Evolutionary conservation across 2,329 filamentous ascomycete genomes (phyloP), one percentile per base, ranked within the genome.

Genomic region (Aureobasidium namibiae): DNA sequence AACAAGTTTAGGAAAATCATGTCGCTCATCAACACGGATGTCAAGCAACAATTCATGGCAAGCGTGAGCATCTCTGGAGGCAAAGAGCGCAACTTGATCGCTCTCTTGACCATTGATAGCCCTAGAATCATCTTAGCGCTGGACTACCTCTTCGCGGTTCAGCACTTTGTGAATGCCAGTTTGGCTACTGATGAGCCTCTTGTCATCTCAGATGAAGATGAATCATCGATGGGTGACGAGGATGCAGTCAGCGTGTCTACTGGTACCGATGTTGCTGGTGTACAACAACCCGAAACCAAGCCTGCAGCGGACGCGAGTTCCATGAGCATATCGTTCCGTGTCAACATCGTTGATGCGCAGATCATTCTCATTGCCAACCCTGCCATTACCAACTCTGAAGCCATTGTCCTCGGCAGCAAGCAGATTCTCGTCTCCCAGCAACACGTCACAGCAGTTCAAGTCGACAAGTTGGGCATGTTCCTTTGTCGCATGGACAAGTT

Each of bases 1-100:
- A 99, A 96, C 77, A 96, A 95, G 70, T 99, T 95, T 80, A 85
- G 91, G 53, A 95, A 92, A 72, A 96, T 99, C 75, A 97, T 99
- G 94, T 92, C 92, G 1, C 86, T 95, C 59, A 91, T 92, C 68
- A 97, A 96, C 73, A 92, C 91, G 66, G 88, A 92, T 59, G 91
- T 94, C 58, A 83, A 85, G 46, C 92, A 97, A 71, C 95, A 99
- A 67, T 92, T 99, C 68, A 99, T 99, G 94, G 94, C 94, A 18
- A 96, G 89, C 70, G 78, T 99, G 4, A 95, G 92, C 0, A 95
- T 99, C 73, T 91, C 92, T 0, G 89, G 91, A 16, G 91, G 91
- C 3, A 78, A 85, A 34, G 88, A 96, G 41, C 84, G 85, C 61
- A 89, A 86, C 69, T 74, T 97, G 59, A 95, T 97, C 67, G 90